A percentile compares a stretch with the other conserved stretches of the same genome.
Conservation (phyloP, 2,329 filamentous ascomycete genomes). For the Pestalotiopsis sp. region DNA sequence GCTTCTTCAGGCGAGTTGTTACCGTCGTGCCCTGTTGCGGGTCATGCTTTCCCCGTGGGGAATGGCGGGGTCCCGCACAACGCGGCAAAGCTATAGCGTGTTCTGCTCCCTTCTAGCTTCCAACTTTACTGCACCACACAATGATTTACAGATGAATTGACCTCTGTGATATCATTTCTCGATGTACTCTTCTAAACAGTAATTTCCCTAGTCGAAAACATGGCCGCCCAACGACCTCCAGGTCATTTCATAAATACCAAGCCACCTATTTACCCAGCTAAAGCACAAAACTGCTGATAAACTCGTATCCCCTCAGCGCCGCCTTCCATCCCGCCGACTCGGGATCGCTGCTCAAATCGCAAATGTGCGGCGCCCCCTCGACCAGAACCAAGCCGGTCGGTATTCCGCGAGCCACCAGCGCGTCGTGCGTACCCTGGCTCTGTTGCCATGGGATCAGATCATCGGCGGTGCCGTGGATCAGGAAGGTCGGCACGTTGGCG, state of each 20-base stretch:
- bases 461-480: conserved; percentile 30
- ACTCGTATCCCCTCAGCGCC: conserved; percentile 14
- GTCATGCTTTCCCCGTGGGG: no score
- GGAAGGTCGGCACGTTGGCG: conserved; percentile 29
- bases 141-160: no score
- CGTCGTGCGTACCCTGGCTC: conserved; percentile 21
- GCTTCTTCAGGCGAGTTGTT: not conserved
- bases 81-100: no score
- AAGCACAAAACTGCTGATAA: not conserved
- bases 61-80: no score
- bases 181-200: no score
- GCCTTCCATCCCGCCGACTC: conserved; percentile 14
- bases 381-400: conserved; percentile 16
- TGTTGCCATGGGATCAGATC: conserved; percentile 32
- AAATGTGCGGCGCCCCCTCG: conserved; percentile 19
- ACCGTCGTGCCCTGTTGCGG: not conserved
- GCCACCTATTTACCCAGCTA: not conserved
- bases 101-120: no score
- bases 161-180: no score
- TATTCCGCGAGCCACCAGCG: conserved; percentile 18
- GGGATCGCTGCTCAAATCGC: conserved; percentile 16
- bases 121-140: no score
- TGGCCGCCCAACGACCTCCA: no score
- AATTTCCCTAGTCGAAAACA: no score
- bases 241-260: no score